Evolutionary conservation across 1,284 basidiomycete genomes (phyloP), one percentile per base, ranked within the genome.

Genomic region (Pseudozyma pruni): DNA sequence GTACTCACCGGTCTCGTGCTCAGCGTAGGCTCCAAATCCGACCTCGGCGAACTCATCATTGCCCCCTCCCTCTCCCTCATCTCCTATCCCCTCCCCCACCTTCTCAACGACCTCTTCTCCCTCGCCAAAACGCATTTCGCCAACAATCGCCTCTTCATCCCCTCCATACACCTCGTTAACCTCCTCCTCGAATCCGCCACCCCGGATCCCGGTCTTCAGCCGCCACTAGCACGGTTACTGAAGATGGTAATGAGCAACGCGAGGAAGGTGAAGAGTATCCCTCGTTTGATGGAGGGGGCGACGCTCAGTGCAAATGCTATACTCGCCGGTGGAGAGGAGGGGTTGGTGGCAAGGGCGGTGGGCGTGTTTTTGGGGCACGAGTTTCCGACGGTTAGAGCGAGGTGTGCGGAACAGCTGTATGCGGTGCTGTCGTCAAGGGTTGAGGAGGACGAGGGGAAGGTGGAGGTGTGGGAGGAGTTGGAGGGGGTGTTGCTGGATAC

Each of bases 141-240:
- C 16, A 53, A 76, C 31, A 80, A 79, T 46, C 48, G 72, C 0
- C 46, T 66, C 17, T 71, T 76, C 32, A 40, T 80, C 5, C 75
- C 78, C 11, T 44, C 58, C 14, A 27, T 78, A 1, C 32, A 42
- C 16, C 67, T 72, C 3, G 48, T 64, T 11, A 67, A 60, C 14
- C 57, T 75, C 16, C 29, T 79, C 4, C 48, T 79, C 40, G 77
- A 79, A 17, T 56, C 59, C 20, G 75, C 60, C 2, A 56, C 56
- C 4, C 20, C 19, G 13, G 29, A 48, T 1, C 4, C n/a, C 0
- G 22, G 20, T 8, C 19, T 46, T 1, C 29, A 35, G 1, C 34
- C 34, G 0, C 23, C 39, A 1, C 33, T 72, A 3, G 19, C 23
- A 0, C 25, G 60, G 4, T n/a, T 64, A 2, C 33, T 56, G 11